phyloP scores from a whole-genome alignment of 306 rosid genomes.

The Cucumis sativus region Cucumber_9930_V3 NC_026660.2:27059001-27059500 shows the following conservation, averaged over 20 bases:
- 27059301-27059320: constrained; percentile 17
- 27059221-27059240: constrained; percentile 81
- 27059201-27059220: constrained; percentile 41
- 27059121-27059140: neutral
- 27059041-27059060: constrained; percentile 64
- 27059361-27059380: constrained; percentile 53
- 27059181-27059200: neutral
- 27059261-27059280: constrained; percentile 52
- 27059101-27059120: constrained; percentile 43
- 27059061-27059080: constrained; percentile 55
- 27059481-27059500: constrained; percentile 65
- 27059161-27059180: neutral
- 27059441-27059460: constrained; percentile 46
- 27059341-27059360: constrained; percentile 22
- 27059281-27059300: constrained; percentile 42
- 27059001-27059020: constrained; percentile 38
- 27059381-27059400: constrained; percentile 62
- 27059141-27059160: neutral
- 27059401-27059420: constrained; percentile 94
- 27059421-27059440: constrained; percentile 57
- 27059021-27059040: constrained; percentile 37
- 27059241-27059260: constrained; percentile 35
- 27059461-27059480: constrained; percentile 68
- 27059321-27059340: constrained; percentile 8
- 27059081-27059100: constrained; percentile 57